Conservation (phyloP, 2,329 filamentous ascomycete genomes). For the Sarocladium brachiariae region DNA sequence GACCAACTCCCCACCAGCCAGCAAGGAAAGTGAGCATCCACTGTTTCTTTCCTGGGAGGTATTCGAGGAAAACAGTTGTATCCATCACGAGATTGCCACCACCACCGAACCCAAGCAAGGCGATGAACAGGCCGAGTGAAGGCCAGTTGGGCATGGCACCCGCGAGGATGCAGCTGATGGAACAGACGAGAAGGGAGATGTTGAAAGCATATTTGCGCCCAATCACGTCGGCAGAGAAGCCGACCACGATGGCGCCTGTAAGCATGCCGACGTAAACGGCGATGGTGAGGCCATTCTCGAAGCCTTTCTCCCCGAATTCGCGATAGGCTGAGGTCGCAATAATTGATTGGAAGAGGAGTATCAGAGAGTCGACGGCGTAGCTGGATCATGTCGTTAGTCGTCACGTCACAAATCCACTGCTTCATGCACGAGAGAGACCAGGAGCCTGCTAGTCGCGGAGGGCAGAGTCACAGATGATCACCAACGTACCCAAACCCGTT, state of each 20-base stretch:
- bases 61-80: slow-evolving; percentile 45
- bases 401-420: not conserved
- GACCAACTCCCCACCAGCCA: slow-evolving; percentile 45
- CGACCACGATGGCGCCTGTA: slow-evolving; percentile 60
- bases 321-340: slow-evolving; percentile 50
- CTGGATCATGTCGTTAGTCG: slow-evolving; percentile 18
- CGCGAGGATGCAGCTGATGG: slow-evolving; percentile 50
- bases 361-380: slow-evolving; percentile 40
- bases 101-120: slow-evolving; percentile 54
- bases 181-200: slow-evolving; percentile 55
- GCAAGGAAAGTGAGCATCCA: slow-evolving; percentile 40
- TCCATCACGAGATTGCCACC: slow-evolving; percentile 46
- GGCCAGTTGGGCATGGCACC: slow-evolving; percentile 62
- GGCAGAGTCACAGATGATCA: slow-evolving; percentile 9
- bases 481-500: slow-evolving; percentile 48
- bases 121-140: slow-evolving; percentile 56
- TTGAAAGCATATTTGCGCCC: slow-evolving; percentile 65
- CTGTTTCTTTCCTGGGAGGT: slow-evolving; percentile 39
- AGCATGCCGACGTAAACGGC: slow-evolving; percentile 52
- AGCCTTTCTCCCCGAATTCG: slow-evolving; percentile 51
- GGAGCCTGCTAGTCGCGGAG: not conserved
- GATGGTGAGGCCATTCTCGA: slow-evolving; percentile 51
- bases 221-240: slow-evolving; percentile 59
- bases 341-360: slow-evolving; percentile 52
- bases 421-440: too few species aligned